phyloP scores from a whole-genome alignment of 495 filamentous ascomycete genomes.

The Neurospora sp. region DNA sequence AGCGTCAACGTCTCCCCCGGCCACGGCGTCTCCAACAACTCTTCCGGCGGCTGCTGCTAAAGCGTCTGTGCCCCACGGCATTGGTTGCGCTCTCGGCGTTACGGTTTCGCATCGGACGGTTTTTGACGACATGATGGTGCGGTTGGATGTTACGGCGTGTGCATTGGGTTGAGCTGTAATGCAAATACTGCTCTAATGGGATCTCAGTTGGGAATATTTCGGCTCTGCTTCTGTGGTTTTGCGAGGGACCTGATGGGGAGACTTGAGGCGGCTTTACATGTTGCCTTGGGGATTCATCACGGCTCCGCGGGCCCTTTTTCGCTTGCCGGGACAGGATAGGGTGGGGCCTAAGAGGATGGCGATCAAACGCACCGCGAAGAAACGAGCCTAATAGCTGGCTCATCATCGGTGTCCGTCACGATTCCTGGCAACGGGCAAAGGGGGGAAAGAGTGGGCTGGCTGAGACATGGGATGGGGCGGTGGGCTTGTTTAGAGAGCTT shows the following conservation, averaged over 20 bases:
- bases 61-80: slow-evolving; percentile 9
- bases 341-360: not conserved
- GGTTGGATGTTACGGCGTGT: slow-evolving; percentile 10
- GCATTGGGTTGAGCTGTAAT: slow-evolving; percentile 13
- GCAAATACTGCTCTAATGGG: not conserved
- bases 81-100: slow-evolving; percentile 13
- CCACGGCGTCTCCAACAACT: slow-evolving; percentile 86
- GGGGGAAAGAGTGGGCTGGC: not conserved
- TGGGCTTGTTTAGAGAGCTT: slow-evolving; percentile 6
- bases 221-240: not conserved
- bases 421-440: not conserved
- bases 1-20: slow-evolving; percentile 91
- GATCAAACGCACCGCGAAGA: not conserved
- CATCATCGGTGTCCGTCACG: not conserved
- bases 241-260: not conserved
- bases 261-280: not conserved
- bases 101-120: slow-evolving; percentile 21
- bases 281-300: not conserved
- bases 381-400: not conserved
- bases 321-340: not conserved
- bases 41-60: slow-evolving; percentile 91
- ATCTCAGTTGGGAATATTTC: not conserved
- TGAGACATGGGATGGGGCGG: slow-evolving; percentile 7
- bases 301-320: not conserved
- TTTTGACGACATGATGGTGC: slow-evolving; percentile 12